Base-by-base conservation (phyloP, 2,329 filamentous ascomycete genomes). In the Colletotrichum sp. region DNA sequence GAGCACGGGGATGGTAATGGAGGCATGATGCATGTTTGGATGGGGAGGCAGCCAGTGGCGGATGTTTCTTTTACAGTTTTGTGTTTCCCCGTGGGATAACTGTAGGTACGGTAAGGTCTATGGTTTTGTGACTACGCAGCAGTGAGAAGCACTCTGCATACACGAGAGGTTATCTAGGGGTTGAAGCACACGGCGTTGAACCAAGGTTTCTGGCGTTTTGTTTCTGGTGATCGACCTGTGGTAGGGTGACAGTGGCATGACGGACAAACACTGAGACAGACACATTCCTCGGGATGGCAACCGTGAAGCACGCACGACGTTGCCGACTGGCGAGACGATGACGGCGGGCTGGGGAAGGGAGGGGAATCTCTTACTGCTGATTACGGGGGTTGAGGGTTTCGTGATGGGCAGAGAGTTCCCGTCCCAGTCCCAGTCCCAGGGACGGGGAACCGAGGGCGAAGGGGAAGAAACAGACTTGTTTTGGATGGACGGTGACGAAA, bases 11-110 rank as follows among this genome's bases (percentile, higher is more conserved):
- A 64, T 32, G 43, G 6, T 13, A 16, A 24, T 36, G 72, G 32
- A 74, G 39, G 69, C 68, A 72, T 75, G 55, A 72, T 75, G 69
- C 73, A 57, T 57, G 73, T 63, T 36, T 16, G 12, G 36, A 52
- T 52, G 28, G 61, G 26, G 52, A 36, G 43, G 69, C 26, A 26
- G 60, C 55, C 8, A 39, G 15, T 61, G 59, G 39, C 30, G 60
- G 67, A 30, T 65, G 72, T 74, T 71, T 71, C 32, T 30, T 34
- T 52, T n/a, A 39, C 57, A 18, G 67, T 5, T 39, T 39, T 28
- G 52, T 28, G 66, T 21, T 61, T 36, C 18, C 8, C 9, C 18
- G 59, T n/a, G 32, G 28, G 59, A n/a, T 13, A n/a, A 32, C 18
- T 36, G 28, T 13, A 52, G 43, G 4, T 52, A 52, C 43, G 43